Conservation (phyloP, 148 eudicot species). For the Vaccinium corymbosum region DNA sequence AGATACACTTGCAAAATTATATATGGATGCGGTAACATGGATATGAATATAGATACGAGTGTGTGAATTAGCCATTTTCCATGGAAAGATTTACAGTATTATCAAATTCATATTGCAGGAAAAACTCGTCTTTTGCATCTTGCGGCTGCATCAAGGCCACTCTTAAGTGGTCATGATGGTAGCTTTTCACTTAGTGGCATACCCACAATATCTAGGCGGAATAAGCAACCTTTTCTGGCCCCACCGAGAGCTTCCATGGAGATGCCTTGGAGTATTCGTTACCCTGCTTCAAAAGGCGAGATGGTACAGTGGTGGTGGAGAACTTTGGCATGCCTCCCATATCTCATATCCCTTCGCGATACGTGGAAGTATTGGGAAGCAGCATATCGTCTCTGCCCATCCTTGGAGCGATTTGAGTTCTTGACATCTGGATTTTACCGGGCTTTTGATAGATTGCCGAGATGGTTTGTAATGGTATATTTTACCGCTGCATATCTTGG, state of each 20-base stretch:
- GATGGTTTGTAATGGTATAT: constrained; percentile 70
- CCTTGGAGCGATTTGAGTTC: constrained; percentile 62
- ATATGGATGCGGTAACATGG: not conserved
- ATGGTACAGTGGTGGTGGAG: constrained; percentile 93
- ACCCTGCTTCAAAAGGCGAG: constrained; percentile 54
- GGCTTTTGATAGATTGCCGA: constrained; percentile 57
- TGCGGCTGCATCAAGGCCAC: constrained; percentile 43
- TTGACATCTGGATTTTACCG: constrained; percentile 58
- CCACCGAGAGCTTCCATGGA: constrained; percentile 57
- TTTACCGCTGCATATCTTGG: constrained; percentile 67
- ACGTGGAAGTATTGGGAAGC: constrained; percentile 85
- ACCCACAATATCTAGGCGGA: constrained; percentile 30
- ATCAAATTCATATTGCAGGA: constrained; percentile 27
- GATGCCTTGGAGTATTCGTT: constrained; percentile 49
- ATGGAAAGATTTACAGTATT: not conserved
- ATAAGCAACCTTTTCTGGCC: not conserved
- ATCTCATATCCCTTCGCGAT: constrained; percentile 75
- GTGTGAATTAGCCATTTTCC: not conserved
- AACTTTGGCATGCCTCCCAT: constrained; percentile 71
- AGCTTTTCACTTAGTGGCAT: constrained; percentile 27
- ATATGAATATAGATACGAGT: not conserved
- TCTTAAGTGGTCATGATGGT: constrained; percentile 45
- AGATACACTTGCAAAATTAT: too few species aligned
- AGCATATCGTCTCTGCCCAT: constrained; percentile 68
- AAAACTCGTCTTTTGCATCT: constrained; percentile 22